Conservation (phyloP, 2,329 filamentous ascomycete genomes). For the Grosmannia clavigera region DNA sequence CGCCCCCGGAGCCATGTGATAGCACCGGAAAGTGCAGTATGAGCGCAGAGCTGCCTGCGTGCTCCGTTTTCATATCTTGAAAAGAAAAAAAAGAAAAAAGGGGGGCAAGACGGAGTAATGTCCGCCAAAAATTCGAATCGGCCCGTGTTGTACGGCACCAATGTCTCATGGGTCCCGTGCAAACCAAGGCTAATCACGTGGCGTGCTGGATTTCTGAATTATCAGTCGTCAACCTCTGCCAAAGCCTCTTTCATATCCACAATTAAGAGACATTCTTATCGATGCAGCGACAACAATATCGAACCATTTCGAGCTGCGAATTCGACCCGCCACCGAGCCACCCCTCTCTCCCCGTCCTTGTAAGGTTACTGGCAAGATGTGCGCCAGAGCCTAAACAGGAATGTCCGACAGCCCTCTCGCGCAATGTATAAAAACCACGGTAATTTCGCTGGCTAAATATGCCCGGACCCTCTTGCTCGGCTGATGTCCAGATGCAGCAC, state of each 20-base stretch:
- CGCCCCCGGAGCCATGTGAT: neutral
- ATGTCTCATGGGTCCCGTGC: neutral
- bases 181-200: neutral
- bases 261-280: neutral
- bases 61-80: neutral
- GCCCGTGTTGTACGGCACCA: constrained; percentile 3
- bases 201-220: neutral
- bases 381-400: neutral
- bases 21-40: neutral
- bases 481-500: neutral
- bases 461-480: neutral
- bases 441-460: neutral
- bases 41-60: neutral
- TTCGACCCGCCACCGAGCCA: neutral
- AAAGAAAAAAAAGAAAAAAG: neutral
- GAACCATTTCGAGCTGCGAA: neutral
- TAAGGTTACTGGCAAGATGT: neutral
- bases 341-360: neutral
- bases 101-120: neutral
- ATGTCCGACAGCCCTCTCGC: neutral
- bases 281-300: neutral
- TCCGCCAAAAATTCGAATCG: constrained; percentile 4
- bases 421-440: neutral
- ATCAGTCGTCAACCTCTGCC: neutral
- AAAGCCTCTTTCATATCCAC: neutral